Base-by-base conservation (phyloP, 371 early-diverging fungal species). In the Mucor mucedo region DNA sequence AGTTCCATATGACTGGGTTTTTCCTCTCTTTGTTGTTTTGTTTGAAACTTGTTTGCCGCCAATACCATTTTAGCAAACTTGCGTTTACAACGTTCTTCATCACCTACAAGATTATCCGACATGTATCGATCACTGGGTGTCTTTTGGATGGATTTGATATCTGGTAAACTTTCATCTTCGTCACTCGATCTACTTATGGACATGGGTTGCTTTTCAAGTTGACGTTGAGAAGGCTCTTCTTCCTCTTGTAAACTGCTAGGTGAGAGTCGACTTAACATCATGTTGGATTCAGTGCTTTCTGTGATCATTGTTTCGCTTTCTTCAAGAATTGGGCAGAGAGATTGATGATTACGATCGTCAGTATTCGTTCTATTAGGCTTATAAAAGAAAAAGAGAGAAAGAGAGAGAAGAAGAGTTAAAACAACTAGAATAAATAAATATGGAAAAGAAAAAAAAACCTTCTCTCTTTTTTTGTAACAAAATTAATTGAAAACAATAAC, bases 41-140 rank as follows among this genome's bases (percentile, higher is more conserved):
- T 48, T 28, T 62, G 65, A 32, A 67, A 75, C 14, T 58, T 65
- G 29, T 66, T 57, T 6, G 78, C 74, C 8, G 71, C 70, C 13
- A 72, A 62, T 7, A 80, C 56, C 78, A 80, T 72, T 30, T 67
- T 73, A 2, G 69, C 73, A 44, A 80, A 76, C 29, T 71, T 70
- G 3, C 68, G 72, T 32, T 68, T 76, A 54, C 73, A 75, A 13
- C 62, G 62, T 3, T 62, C 61, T 62, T 80, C 80, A 59, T 73
- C 66, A 4, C 75, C 79, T 3, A 72, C 49, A 16, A 66, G 30
- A 14, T 41, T 40, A 10, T 55, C 35, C 7, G 64, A 57, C 56
- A 76, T 66, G 27, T 66, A 69, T n/a, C 50, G 65, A 8, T 73
- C 70, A 40, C 55, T 65, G 14, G 63, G 63, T 9, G 50, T 53